Percentiles rank a stretch among this genome's conserved stretches.
These are phyloP conservation scores for Calycina marina DNA, from an alignment of 2,329 filamentous ascomycete species.

Conservation along the genomic window DNA sequence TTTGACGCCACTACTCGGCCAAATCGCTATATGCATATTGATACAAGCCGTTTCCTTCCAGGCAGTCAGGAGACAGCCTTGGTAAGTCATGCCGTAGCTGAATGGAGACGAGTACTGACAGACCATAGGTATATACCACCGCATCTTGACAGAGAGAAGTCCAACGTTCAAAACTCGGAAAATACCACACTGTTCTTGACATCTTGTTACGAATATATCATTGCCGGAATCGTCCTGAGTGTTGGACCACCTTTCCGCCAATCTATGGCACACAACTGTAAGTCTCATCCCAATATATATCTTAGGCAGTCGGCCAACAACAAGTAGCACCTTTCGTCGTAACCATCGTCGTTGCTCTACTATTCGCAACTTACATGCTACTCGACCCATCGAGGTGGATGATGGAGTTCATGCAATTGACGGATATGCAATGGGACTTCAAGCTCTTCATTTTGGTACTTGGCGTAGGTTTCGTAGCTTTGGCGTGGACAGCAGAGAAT, in stretches of 20 bases:
- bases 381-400: slow-evolving; percentile 58
- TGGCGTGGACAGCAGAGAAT: slow-evolving; percentile 60
- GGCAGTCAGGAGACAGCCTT: slow-evolving; percentile 62
- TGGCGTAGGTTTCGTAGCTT: slow-evolving; percentile 50
- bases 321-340: slow-evolving; percentile 63
- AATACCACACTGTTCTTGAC: slow-evolving; percentile 84
- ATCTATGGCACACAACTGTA: slow-evolving; percentile 64
- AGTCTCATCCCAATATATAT: slow-evolving; percentile 22
- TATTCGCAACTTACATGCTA: slow-evolving; percentile 67
- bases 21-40: slow-evolving; percentile 68
- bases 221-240: slow-evolving; percentile 77
- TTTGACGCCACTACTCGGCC: slow-evolving; percentile 73
- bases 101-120: slow-evolving; percentile 9
- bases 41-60: slow-evolving; percentile 64
- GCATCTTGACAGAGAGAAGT: slow-evolving; percentile 58
- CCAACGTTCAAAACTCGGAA: slow-evolving; percentile 81
- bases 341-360: slow-evolving; percentile 55
- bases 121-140: slow-evolving; percentile 59
- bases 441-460: slow-evolving; percentile 57
- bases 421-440: slow-evolving; percentile 57
- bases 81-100: slow-evolving; percentile 33
- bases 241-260: slow-evolving; percentile 87
- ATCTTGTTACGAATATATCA: slow-evolving; percentile 89
- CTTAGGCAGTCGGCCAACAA: slow-evolving; percentile 1
- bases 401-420: slow-evolving; percentile 69